A percentile compares a stretch with the other conserved stretches of the same genome.
Evolutionary conservation across 768 basidiomycete species (phyloP).

Genomic region (Cyclocybe cylindracea): DNA sequence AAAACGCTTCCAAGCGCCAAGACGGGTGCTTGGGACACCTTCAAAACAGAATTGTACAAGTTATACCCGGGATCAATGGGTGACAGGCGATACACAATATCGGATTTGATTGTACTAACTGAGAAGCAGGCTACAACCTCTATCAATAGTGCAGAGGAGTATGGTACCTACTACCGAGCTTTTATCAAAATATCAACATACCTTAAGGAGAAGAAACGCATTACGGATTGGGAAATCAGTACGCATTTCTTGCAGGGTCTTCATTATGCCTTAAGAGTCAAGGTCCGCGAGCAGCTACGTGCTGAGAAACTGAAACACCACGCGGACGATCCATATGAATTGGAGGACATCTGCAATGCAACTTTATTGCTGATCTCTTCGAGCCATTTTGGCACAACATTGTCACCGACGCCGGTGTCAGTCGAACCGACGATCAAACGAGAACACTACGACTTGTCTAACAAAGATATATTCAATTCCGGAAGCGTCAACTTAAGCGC

Average conservation of each 20-base stretch:
- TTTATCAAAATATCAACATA: not conserved
- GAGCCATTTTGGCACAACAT: not conserved
- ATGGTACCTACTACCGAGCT: constrained; percentile 8
- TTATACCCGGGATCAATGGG: constrained; percentile 6
- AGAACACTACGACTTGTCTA: too few species aligned
- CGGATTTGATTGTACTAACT: constrained; percentile 1
- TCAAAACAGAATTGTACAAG: constrained; percentile 4
- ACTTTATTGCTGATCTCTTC: not conserved
- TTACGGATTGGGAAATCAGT: constrained; percentile 1
- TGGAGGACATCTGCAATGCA: constrained; percentile 6
- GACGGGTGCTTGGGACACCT: constrained; percentile 2
- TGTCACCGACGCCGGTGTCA: not conserved
- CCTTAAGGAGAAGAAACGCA: constrained; percentile 1
- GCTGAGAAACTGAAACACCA: constrained; percentile 9
- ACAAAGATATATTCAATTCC: too few species aligned
- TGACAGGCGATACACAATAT: constrained; percentile 3
- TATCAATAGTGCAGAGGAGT: not conserved
- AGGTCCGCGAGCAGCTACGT: constrained; percentile 6
- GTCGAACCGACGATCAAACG: not conserved
- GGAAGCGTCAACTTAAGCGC: too few species aligned
- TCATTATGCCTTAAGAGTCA: constrained; percentile 1
- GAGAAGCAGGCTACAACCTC: not conserved
- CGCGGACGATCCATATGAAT: constrained; percentile 6
- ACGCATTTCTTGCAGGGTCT: constrained; percentile 9
- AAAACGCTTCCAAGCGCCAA: not conserved